Conservation (phyloP, 1,139 yeast species). For the Blastobotrys ciferrii region DNA sequence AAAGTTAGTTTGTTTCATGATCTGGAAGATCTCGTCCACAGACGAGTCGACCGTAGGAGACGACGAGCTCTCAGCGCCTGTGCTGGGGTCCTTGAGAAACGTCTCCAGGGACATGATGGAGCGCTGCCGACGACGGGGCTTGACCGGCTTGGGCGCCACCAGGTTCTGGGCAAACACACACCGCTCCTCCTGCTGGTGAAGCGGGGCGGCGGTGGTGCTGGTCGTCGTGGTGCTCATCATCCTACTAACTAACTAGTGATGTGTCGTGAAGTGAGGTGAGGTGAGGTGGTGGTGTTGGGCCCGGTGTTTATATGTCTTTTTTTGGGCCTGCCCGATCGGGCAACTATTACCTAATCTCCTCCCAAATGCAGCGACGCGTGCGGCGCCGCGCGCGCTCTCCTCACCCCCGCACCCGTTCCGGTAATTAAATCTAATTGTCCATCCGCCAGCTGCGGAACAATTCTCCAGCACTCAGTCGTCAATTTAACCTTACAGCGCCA, state of each 20-base stretch:
- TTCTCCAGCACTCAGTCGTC: too few relatives aligned
- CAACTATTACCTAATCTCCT: background rate
- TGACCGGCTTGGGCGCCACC: slow-evolving; percentile 28
- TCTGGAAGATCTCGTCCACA: slow-evolving; percentile 26
- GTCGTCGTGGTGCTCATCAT: background rate
- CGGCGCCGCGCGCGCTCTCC: too few relatives aligned
- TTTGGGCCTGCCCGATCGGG: background rate
- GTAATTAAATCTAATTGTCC: background rate
- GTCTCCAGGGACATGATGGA: slow-evolving; percentile 25
- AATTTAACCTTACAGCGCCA: background rate
- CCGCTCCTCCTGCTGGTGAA: background rate
- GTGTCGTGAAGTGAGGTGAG: background rate
- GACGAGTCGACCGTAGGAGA: background rate
- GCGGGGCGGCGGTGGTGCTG: background rate
- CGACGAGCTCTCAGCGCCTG: background rate
- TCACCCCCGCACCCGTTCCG: background rate
- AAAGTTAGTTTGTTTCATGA: slow-evolving; percentile 24
- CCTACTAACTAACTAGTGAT: background rate
- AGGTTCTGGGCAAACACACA: slow-evolving; percentile 6
- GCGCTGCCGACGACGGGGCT: slow-evolving; percentile 25
- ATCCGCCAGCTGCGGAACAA: background rate
- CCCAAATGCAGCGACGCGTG: background rate
- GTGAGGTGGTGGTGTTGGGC: background rate
- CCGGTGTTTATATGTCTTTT: background rate
- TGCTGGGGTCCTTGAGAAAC: slow-evolving; percentile 12